A percentile compares a stretch with the other conserved stretches of the same genome.
Evolutionary conservation across 768 basidiomycete species (phyloP).

Genomic region (Phallus indusiatus): DNA sequence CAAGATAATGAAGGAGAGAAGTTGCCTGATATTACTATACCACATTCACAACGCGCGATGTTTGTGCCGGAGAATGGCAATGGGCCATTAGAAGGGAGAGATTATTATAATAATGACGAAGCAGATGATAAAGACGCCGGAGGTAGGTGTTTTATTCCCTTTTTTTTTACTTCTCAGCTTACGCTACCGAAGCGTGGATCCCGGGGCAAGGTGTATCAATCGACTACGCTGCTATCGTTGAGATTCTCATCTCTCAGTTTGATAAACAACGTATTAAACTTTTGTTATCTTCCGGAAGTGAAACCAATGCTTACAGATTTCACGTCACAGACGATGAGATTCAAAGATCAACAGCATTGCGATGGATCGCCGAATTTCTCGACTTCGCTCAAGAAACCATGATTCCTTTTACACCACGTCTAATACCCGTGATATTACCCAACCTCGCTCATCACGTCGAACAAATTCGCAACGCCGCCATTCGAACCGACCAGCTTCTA

Average conservation of each 20-base stretch:
- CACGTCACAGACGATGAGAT: no score
- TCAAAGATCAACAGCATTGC: conserved; percentile 87
- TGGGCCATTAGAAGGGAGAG: conserved; percentile 35
- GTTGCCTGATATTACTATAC: conserved; percentile 48
- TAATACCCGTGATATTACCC: conserved; percentile 87
- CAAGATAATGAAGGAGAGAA: conserved; percentile 38
- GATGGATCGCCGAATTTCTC: conserved; percentile 89
- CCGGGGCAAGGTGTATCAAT: conserved; percentile 92
- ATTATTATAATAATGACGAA: conserved; percentile 29
- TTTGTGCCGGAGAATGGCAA: conserved; percentile 28
- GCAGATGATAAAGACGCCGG: conserved; percentile 54
- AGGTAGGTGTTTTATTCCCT: conserved; percentile 29
- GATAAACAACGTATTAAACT: conserved; percentile 58
- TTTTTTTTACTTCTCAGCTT: conserved; percentile 3
- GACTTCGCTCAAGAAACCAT: conserved; percentile 84
- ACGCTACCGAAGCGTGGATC: conserved; percentile 54
- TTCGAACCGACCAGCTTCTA: conserved; percentile 78
- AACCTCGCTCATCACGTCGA: conserved; percentile 88
- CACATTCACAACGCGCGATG: conserved; percentile 46
- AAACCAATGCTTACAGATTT: conserved; percentile 38
- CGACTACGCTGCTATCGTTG: conserved; percentile 85
- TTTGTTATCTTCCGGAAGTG: conserved; percentile 4
- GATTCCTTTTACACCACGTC: conserved; percentile 87
- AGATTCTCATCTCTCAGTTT: conserved; percentile 84
- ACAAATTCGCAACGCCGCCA: conserved; percentile 82